Evolutionary conservation across 768 basidiomycete genomes (phyloP), one percentile per base, ranked within the genome.

Genomic region (Boletellus sp.): DNA sequence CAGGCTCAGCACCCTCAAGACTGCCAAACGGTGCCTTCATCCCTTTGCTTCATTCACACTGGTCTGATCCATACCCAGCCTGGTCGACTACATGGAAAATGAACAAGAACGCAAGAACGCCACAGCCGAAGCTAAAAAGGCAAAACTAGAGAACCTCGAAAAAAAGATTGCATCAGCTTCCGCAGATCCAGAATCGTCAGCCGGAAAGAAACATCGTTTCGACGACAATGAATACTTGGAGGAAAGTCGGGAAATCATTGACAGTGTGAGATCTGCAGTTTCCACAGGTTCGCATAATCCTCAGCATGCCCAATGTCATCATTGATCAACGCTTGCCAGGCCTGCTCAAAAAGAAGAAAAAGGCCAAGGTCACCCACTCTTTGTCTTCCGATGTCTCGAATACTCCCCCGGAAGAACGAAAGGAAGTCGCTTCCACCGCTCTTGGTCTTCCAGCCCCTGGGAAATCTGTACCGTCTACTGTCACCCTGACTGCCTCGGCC

Each of bases 221-320:
- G 94, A 97, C 42, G 95, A 99, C 61, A 85, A 83, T 3, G 87
- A 93, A 66, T 99, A 87, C 64, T 65, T 99, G 34, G 94, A 97
- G 65, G 85, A 95, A 71, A 93, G 85, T 59, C 76, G 80, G 66
- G 93, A 96, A 61, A 81, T 98, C 23, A 90, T 92, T 2, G 94
- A 95, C 56, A 83, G 78, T 55, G 94, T 97, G 24, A 90, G 90
- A 74, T 91, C 78, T 49, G 95, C 95, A 4, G 95, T 99, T 12
- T 76, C 85, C 41, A 79, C 81, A 33, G 95, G 91, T 91, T 20
- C 13, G 64, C 57, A 78, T 69, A 15, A 12, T 10, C 24, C 4
- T 45, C 7, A 23, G 26, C 10, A 6, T 22, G 11, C 28, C 4
- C 1, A 4, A 12, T n/a, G 4, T 16, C 8, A 52, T 31, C 42